Evolutionary conservation across 1,139 yeast genomes (phyloP), one percentile per base, ranked within the genome.

Genomic region (Candida freyschussii): DNA sequence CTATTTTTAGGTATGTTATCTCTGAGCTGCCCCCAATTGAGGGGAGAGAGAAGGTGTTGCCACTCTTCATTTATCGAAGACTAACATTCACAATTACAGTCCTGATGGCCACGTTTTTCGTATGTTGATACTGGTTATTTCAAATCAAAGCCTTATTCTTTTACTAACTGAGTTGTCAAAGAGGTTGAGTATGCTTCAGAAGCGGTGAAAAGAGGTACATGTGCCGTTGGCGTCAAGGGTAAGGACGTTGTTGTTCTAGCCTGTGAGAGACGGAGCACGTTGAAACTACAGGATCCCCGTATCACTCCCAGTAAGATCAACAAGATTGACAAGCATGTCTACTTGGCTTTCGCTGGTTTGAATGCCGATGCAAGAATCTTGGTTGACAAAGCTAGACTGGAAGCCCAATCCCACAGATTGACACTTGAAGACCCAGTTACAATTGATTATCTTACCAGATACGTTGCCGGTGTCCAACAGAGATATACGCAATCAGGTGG

Each of bases 31-130:
- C n/a, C n/a, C n/a, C n/a, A n/a, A n/a, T n/a, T n/a, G n/a, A n/a
- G n/a, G n/a, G n/a, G n/a, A n/a, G n/a, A n/a, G n/a, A n/a, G n/a
- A 15, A 11, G n/a, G 12, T 19, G 18, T 31, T 22, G 45, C 44
- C 43, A 40, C 43, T 30, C 21, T 14, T 13, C n/a, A 10, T 5
- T 22, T 20, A 33, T 24, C 15, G 6, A 22, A 26, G 36, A 43
- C 52, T 52, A 46, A 53, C 53, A 26, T 14, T 7, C 26, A 1
- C 16, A 7, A 8, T 26, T 30, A 23, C 51, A 83, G 94, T 59
- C 99, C 99, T 44, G 98, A 91, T 65, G 99, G 99, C 45, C 96
- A 91, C 60, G 96, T 89, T 58, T 91, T 91, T 69, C 97, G 80
- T 73, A 69, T 41, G 78, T 70, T 26, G 13, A 6, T 9, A 10